Conservation (phyloP, 805 yeast genomes). For the Hanseniaspora valbyensis region DNA sequence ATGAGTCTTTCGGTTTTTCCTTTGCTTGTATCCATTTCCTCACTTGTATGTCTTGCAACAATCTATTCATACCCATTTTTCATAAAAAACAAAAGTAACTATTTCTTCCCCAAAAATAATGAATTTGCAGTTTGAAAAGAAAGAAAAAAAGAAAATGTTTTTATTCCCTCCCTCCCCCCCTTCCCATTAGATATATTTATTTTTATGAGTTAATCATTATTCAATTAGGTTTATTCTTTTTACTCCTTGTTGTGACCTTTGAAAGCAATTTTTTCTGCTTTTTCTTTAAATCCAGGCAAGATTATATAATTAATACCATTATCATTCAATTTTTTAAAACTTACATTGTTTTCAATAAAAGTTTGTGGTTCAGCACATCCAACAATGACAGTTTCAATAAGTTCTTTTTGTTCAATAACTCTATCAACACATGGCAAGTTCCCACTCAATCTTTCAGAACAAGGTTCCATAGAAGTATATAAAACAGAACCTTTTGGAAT, state of each 20-base stretch:
- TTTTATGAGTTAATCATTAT: too few species aligned
- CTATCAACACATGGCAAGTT: constrained; percentile 81
- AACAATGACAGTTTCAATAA: constrained; percentile 67
- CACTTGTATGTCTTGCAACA: neutral
- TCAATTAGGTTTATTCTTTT: neutral
- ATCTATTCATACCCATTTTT: neutral
- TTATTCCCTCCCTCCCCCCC: too few species aligned
- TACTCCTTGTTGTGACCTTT: constrained; percentile 47
- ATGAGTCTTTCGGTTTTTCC: neutral
- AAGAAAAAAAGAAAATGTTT: too few species aligned
- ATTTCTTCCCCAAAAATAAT: neutral
- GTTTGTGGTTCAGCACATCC: constrained; percentile 87
- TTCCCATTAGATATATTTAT: too few species aligned
- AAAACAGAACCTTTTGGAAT: constrained; percentile 70
- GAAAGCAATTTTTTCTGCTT: constrained; percentile 56
- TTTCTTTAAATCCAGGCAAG: constrained; percentile 72
- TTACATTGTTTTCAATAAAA: constrained; percentile 69
- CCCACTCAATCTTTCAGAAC: constrained; percentile 80
- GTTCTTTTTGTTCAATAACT: constrained; percentile 39
- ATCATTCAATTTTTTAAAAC: constrained; percentile 42
- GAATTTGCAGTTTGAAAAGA: too few species aligned
- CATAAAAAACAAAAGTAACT: neutral
- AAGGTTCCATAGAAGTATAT: constrained; percentile 97
- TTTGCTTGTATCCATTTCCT: neutral
- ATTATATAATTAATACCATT: constrained; percentile 61